Evolutionary conservation across 2,329 filamentous ascomycete genomes (phyloP).

Genomic region (Beauveria brongniartii): DNA sequence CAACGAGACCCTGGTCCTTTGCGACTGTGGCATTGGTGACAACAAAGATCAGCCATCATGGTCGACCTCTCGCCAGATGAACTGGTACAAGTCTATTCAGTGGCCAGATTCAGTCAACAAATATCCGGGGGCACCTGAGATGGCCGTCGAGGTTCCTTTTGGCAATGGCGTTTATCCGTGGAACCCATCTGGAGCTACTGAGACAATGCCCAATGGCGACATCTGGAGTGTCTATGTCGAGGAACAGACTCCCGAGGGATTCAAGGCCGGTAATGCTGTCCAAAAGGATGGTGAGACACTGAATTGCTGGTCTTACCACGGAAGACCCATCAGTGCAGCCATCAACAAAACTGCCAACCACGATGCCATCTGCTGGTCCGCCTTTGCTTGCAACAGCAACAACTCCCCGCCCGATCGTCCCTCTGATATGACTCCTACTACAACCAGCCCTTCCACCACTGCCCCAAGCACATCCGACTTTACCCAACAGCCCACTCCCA

Average conservation of each 20-base stretch:
- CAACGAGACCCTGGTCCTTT: constrained; percentile 31
- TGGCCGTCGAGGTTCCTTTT: constrained; percentile 32
- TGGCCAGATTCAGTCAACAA: constrained; percentile 28
- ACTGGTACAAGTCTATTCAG: constrained; percentile 32
- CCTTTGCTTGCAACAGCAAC: constrained; percentile 34
- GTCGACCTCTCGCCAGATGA: constrained; percentile 37
- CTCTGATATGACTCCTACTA: constrained; percentile 27
- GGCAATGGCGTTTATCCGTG: constrained; percentile 31
- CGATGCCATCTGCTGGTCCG: constrained; percentile 31
- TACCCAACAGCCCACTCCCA: constrained; percentile 23
- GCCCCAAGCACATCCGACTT: constrained; percentile 25
- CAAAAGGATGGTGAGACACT: constrained; percentile 31
- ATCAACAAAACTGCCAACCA: constrained; percentile 30
- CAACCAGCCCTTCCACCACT: constrained; percentile 25
- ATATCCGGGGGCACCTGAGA: constrained; percentile 29
- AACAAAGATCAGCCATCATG: constrained; percentile 30
- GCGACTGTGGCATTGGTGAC: constrained; percentile 35
- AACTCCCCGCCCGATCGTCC: constrained; percentile 25
- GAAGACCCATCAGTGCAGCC: constrained; percentile 29
- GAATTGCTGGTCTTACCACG: constrained; percentile 35
- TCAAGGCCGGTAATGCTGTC: constrained; percentile 32
- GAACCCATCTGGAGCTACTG: constrained; percentile 29
- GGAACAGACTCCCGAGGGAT: constrained; percentile 31
- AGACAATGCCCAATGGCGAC: constrained; percentile 30
- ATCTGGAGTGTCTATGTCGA: constrained; percentile 35